Evolutionary conservation across 352 stramenopile species (phyloP), one percentile per base, ranked within the genome.

Genomic region (Globisporangium abappressorium): DNA sequence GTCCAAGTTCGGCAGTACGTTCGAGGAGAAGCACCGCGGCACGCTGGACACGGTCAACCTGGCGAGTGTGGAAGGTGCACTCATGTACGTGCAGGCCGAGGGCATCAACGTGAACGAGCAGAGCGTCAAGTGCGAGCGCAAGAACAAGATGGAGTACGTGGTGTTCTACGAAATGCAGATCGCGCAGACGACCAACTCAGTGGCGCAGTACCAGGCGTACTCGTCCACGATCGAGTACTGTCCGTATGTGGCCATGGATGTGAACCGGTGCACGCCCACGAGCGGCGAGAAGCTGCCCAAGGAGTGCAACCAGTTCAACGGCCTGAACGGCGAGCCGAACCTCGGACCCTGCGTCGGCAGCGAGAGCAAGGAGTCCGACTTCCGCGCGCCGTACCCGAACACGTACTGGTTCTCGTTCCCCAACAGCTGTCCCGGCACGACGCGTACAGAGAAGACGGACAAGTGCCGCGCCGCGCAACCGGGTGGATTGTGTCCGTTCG

Each of bases 71-170:
- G 87, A 95, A 64, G 87, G 87, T 8, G 78, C 85, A 24, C 74
- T 95, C 57, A 92, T 88, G 82, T 95, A 90, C 64, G 84, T 93
- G 0, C 85, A 93, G 71, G 82, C 85, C 6, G 87, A 95, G 65
- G 78, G 85, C 36, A 95, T 95, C 58, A 70, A 70, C 34, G 53
- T 41, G 57, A 62, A 58, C 22, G 65, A 65, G 49, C 58, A 53
- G 56, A 71, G 58, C n/a, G 63, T 80, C 49, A 63, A 76, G 57
- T 70, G 65, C 47, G 33, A 70, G 22, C 72, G 74, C 62, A 80
- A 80, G 71, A 74, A 72, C 67, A 78, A 72, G 24, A 67, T 80
- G 41, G 24, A 60, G 49, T 76, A 81, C 62, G 65, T 81, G 9
- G 67, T 69, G 28, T 78, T 80, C 56, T 80, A 81, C 67, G 64